These are phyloP conservation scores for Suhomyces yuchorum DNA, from an alignment of 1,139 yeast genomes.

Conservation along the genomic window DNA sequence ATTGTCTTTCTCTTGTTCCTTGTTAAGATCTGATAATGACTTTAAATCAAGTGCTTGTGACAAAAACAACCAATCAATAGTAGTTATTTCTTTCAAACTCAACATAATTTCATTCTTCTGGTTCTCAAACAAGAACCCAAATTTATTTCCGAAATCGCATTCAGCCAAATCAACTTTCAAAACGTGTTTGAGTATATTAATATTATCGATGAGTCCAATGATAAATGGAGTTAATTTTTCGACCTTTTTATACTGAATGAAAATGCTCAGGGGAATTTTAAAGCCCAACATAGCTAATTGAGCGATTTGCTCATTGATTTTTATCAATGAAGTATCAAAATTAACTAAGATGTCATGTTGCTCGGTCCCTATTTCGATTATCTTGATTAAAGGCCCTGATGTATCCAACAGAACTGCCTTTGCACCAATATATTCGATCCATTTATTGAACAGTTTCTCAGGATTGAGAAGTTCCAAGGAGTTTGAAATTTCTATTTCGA, in stretches of 20 bases:
- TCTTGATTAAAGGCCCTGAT: conserved; percentile 41
- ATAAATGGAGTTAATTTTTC: conserved; percentile 60
- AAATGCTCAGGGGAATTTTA: conserved; percentile 51
- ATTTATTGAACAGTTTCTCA: conserved; percentile 41
- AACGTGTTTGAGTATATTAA: conserved; percentile 32
- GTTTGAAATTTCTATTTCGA: conserved; percentile 51
- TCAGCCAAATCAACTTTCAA: conserved; percentile 22
- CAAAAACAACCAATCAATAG: conserved; percentile 58
- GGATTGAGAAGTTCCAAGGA: conserved; percentile 52
- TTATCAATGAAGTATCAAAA: conserved; percentile 51
- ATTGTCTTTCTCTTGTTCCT: conserved; percentile 11
- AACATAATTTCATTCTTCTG: conserved; percentile 36
- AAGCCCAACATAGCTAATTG: conserved; percentile 55
- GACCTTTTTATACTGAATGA: conserved; percentile 45
- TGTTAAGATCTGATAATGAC: conserved; percentile 14
- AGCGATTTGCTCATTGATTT: conserved; percentile 54
- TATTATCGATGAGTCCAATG: conserved; percentile 50
- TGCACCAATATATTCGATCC: conserved; percentile 39
- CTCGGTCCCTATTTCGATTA: conserved; percentile 20
- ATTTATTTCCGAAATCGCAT: conserved; percentile 35
- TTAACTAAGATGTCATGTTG: conserved; percentile 37
- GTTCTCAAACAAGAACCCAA: conserved; percentile 45
- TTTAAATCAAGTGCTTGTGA: conserved; percentile 51
- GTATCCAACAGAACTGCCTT: conserved; percentile 20
- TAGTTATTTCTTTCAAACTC: conserved; percentile 27